Percentiles rank a stretch among this genome's conserved stretches.
These are phyloP conservation scores for Thecaphora frezii DNA, from an alignment of 1,284 basidiomycete species.

Conservation along the genomic window DNA sequence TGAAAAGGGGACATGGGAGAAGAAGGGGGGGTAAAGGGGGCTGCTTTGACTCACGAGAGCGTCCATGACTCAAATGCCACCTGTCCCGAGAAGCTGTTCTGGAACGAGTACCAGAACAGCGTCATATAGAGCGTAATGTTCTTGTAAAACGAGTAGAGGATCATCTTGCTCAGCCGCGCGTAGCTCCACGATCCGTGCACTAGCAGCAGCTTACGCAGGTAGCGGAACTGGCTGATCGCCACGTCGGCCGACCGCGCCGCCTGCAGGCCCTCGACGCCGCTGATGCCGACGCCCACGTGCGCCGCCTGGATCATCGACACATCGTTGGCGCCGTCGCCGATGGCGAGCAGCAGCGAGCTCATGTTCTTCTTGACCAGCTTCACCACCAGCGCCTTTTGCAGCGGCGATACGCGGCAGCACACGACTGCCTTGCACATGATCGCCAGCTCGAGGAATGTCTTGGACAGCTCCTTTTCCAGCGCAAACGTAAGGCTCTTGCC, in stretches of 20 bases:
- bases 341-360: constrained; percentile 86
- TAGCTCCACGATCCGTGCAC: constrained; percentile 99
- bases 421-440: constrained; percentile 97
- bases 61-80: constrained; percentile 99
- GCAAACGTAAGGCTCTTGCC: constrained; percentile 92
- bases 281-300: constrained; percentile 92
- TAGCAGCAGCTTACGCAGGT: constrained; percentile 87
- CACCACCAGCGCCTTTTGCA: constrained; percentile 97
- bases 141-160: constrained; percentile 67
- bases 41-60: constrained; percentile 65
- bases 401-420: constrained; percentile 94
- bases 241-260: constrained; percentile 95
- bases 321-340: constrained; percentile 71
- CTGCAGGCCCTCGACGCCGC: constrained; percentile 96
- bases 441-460: constrained; percentile 89
- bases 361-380: constrained; percentile 97
- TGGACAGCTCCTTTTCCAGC: constrained; percentile 85
- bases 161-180: constrained; percentile 87
- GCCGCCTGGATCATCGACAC: constrained; percentile 69
- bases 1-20: no score
- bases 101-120: constrained; percentile 90
- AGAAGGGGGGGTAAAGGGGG: no score
- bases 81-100: constrained; percentile 91
- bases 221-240: constrained; percentile 97
- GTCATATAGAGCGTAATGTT: constrained; percentile 98